Base-by-base conservation (phyloP, 805 yeast species). In the Candida maris region DNA sequence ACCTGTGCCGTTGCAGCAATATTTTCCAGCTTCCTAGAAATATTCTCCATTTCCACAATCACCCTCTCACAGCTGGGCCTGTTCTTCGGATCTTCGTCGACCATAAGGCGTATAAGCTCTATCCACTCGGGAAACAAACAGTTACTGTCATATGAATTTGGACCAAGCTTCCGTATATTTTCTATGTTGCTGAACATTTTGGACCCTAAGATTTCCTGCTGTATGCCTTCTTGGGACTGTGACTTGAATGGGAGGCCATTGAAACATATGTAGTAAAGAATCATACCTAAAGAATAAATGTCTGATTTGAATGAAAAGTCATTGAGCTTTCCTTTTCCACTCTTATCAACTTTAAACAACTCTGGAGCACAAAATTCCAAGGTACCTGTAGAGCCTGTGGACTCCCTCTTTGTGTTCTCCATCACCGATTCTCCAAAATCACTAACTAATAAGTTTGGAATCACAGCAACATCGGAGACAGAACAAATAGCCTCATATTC, bases 361-460 rank as follows among this genome's bases (percentile, higher is more conserved):
- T 87, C 95, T 0, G 96, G 96, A 0, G 96, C 95, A 15, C 87
- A 79, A 49, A 79, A 88, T 51, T 87, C 96, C 6, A 87, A 52
- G 0, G 96, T 88, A 0, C 96, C 96, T 0, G 96, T 88, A 28
- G 79, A 75, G 0, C 96, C 96, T 4, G 88, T 79, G 1, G 89
- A 79, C 7, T 70, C 68, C 32, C 88, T 64, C 27, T 56, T 59
- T 17, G 71, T 77, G 10, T 91, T 87, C 36, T 81, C 80, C 44
- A 83, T 66, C 45, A 83, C 85, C 5, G 93, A 85, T 57, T 88
- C 96, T 3, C 96, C 96, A 57, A 88, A 83, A 61, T 88, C 96
- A 29, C 94, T 80, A 9, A 88, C 89, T 10, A 86, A 67, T 2
- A 85, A 75, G n/a, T 70, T 73, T 0, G 95, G 95, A 9, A 81